phyloP scores from a whole-genome alignment of 257 asterid species.

The Solanum corneliomulleri region DNA sequence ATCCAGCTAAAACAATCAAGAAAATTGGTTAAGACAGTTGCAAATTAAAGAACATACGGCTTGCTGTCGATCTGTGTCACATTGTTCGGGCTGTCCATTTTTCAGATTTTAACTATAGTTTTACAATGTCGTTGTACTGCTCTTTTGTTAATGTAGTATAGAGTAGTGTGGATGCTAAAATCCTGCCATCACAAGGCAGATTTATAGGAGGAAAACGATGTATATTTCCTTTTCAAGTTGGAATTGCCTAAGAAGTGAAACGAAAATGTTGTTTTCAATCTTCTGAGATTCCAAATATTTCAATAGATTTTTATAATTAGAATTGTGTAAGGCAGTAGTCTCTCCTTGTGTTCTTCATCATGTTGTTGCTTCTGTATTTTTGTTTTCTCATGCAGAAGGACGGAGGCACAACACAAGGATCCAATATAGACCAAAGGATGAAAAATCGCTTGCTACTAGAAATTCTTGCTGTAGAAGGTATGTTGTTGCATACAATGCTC shows the following conservation, averaged over 20 bases:
- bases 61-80: conserved; percentile 31
- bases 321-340: neutral
- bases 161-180: neutral
- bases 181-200: neutral
- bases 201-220: neutral
- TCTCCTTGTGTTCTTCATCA: neutral
- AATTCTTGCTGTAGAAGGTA: conserved; percentile 83
- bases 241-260: neutral
- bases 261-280: neutral
- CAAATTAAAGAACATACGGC: conserved; percentile 10
- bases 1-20: neutral
- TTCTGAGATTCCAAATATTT: neutral
- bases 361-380: neutral
- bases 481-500: conserved; percentile 72
- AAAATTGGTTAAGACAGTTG: neutral
- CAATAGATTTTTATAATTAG: neutral
- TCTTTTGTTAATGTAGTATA: neutral
- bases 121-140: neutral
- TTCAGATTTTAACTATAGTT: conserved; percentile 16
- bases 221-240: neutral
- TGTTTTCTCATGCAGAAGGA: conserved; percentile 42
- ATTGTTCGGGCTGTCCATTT: conserved; percentile 11
- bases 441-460: conserved; percentile 61
- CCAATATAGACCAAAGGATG: conserved; percentile 61
- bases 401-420: conserved; percentile 66